Percentiles rank a stretch among this genome's conserved stretches.
These are phyloP conservation scores for Saccharomycopsis fodiens DNA, from an alignment of 805 yeast species.

Conservation along the genomic window DNA sequence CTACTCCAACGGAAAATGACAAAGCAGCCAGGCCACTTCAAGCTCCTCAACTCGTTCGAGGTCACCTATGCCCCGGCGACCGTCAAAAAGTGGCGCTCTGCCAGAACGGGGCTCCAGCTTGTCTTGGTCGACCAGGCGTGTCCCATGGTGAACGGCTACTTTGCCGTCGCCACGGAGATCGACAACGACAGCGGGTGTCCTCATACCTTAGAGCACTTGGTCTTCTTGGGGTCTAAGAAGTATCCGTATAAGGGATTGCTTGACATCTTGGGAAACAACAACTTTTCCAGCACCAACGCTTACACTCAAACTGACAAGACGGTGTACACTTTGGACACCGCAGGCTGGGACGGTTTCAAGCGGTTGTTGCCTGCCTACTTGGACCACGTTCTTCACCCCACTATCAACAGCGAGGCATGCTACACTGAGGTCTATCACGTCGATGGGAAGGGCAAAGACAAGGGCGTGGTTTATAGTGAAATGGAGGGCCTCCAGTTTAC, in stretches of 20 bases:
- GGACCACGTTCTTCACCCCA: constrained; percentile 81
- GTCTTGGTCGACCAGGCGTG: constrained; percentile 72
- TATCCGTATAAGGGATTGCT: constrained; percentile 89
- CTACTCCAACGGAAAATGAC: too few species aligned
- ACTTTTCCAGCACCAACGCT: constrained; percentile 85
- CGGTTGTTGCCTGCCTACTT: constrained; percentile 79
- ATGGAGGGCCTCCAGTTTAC: constrained; percentile 91
- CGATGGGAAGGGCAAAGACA: constrained; percentile 84
- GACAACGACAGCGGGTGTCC: constrained; percentile 86
- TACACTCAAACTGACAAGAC: constrained; percentile 97
- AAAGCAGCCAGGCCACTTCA: constrained; percentile 25
- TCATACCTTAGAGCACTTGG: constrained; percentile 88
- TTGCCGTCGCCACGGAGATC: constrained; percentile 93
- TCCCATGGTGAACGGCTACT: constrained; percentile 87
- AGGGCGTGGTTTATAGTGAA: constrained; percentile 95
- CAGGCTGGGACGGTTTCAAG: constrained; percentile 94
- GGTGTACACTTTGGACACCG: constrained; percentile 82
- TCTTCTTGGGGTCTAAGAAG: constrained; percentile 87
- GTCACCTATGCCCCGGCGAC: constrained; percentile 70
- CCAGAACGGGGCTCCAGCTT: constrained; percentile 74
- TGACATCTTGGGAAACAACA: constrained; percentile 77
- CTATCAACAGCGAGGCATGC: constrained; percentile 84
- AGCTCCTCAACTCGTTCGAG: constrained; percentile 42
- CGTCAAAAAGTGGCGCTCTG: constrained; percentile 70
- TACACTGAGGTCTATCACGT: constrained; percentile 92